These are phyloP conservation scores for Solanum chaucha DNA, from an alignment of 257 asterid genomes.

Conservation along the genomic window DNA sequence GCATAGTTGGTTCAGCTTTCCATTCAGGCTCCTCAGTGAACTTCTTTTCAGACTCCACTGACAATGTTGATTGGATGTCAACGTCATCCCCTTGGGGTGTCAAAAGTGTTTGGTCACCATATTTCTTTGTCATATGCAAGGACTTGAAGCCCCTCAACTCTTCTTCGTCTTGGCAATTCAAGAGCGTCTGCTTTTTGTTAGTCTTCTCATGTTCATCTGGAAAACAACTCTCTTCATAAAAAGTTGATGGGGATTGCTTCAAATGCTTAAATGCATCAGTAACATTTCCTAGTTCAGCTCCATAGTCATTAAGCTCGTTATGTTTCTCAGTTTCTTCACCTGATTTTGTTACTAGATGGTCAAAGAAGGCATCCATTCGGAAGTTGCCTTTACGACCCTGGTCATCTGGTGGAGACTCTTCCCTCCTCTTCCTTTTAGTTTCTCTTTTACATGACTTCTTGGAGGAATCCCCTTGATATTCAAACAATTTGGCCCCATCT, in stretches of 20 bases:
- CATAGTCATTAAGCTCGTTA: not conserved
- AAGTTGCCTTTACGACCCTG: not conserved
- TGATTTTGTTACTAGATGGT: not conserved
- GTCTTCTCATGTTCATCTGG: not conserved
- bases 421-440: not conserved
- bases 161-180: not conserved
- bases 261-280: not conserved
- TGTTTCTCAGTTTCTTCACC: not conserved
- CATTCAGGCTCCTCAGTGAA: not conserved
- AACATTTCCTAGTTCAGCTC: not conserved
- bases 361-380: not conserved
- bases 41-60: not conserved
- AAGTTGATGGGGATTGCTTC: not conserved
- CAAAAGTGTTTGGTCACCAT: not conserved
- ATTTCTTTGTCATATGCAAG: not conserved
- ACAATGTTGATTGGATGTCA: not conserved
- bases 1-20: not conserved
- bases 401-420: not conserved
- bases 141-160: not conserved
- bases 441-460: not conserved
- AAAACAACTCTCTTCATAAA: not conserved
- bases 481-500: not conserved
- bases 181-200: not conserved
- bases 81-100: not conserved
- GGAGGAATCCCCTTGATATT: not conserved